phyloP scores from a whole-genome alignment of 73 alveolate genomes.

The Breviolum minutum region DNA sequence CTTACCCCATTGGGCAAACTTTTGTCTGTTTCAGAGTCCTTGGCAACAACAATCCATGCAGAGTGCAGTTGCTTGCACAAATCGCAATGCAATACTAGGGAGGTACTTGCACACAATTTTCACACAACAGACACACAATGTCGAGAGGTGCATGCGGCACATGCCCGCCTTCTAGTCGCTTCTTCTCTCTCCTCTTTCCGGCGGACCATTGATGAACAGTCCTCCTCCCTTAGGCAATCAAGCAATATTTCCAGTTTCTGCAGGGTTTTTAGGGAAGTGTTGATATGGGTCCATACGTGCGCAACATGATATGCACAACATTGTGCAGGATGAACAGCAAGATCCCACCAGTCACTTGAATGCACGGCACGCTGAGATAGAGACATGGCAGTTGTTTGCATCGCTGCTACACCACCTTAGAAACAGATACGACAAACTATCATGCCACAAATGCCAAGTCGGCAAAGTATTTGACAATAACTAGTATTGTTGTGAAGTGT shows the following conservation, averaged over 20 bases:
- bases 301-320: neutral
- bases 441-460: neutral
- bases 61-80: too few species aligned
- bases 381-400: constrained; percentile 9
- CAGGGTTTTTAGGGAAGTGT: neutral
- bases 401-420: constrained; percentile 15
- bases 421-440: too few species aligned
- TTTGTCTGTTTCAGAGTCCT: too few species aligned
- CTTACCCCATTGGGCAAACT: too few species aligned
- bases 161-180: constrained; percentile 17
- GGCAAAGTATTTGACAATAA: neutral
- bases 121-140: neutral
- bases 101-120: neutral
- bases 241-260: neutral
- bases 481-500: neutral
- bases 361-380: neutral
- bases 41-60: too few species aligned
- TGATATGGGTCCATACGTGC: too few species aligned
- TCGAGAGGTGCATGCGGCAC: neutral
- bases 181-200: constrained; percentile 65
- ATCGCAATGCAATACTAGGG: too few species aligned
- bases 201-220: constrained; percentile 61
- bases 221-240: constrained; percentile 57
- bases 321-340: too few species aligned
- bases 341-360: too few species aligned